Percentiles rank a stretch among this genome's conserved stretches.
Conservation (phyloP, 2,329 filamentous ascomycete species). For the Botrytis medusae region DNA sequence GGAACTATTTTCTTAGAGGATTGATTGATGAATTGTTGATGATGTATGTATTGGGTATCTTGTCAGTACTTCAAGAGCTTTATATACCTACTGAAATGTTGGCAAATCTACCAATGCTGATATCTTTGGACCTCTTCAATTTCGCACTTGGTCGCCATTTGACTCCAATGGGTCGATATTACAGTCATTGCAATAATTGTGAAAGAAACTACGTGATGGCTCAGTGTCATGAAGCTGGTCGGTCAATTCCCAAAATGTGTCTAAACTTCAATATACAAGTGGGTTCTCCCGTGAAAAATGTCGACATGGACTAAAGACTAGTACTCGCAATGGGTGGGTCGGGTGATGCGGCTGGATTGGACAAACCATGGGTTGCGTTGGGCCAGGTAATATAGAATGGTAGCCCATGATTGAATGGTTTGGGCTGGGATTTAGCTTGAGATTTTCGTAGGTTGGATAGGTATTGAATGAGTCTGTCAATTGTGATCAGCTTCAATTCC, state of each 20-base stretch:
- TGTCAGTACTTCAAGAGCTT: neutral
- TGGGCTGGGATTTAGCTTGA: no score
- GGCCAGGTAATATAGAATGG: no score
- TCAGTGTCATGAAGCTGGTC: neutral
- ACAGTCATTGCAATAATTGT: no score
- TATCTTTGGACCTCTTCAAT: neutral
- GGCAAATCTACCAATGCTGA: neutral
- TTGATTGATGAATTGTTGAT: neutral
- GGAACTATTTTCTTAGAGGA: neutral
- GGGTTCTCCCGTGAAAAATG: no score
- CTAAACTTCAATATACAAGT: no score
- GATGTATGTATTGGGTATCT: neutral
- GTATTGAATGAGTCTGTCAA: no score
- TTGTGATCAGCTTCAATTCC: no score
- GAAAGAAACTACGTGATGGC: neutral
- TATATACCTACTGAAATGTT: conserved; percentile 2
- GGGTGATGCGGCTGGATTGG: neutral
- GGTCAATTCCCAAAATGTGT: neutral
- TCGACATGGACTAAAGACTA: neutral
- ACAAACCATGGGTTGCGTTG: neutral
- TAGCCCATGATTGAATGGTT: no score
- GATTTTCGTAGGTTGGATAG: no score
- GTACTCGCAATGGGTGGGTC: neutral
- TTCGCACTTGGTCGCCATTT: neutral
- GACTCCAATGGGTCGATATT: neutral